These are phyloP conservation scores for Cercospora berteroae DNA, from an alignment of 2,329 filamentous ascomycete genomes.

Conservation along the genomic window DNA sequence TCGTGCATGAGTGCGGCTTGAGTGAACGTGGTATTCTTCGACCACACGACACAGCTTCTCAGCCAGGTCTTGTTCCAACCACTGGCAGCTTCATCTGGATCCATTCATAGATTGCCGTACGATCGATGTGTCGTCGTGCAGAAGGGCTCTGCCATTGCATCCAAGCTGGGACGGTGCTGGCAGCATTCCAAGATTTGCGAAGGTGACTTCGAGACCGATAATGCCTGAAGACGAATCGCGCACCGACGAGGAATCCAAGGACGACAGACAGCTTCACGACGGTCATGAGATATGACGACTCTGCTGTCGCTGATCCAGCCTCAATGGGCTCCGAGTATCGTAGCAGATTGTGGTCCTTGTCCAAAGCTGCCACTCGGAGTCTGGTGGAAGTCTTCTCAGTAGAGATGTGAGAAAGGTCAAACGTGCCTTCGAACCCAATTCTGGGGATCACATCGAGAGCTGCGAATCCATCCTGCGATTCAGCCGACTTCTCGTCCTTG, in stretches of 20 bases:
- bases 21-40: neutral
- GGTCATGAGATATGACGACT: conserved; percentile 21
- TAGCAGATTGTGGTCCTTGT: conserved; percentile 25
- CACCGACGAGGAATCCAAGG: conserved; percentile 21
- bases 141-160: conserved; percentile 12
- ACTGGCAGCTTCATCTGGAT: conserved; percentile 21
- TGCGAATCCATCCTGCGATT: conserved; percentile 8
- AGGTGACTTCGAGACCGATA: conserved; percentile 15
- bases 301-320: neutral
- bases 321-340: conserved; percentile 18
- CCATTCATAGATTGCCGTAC: conserved; percentile 18
- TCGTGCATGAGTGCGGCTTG: neutral
- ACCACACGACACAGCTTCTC: neutral
- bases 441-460: conserved; percentile 25
- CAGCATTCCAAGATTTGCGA: conserved; percentile 5
- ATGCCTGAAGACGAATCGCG: conserved; percentile 19
- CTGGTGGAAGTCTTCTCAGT: conserved; percentile 12
- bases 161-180: conserved; percentile 7
- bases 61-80: conserved; percentile 6
- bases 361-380: conserved; percentile 28
- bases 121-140: neutral
- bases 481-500: conserved; percentile 59
- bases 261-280: conserved; percentile 25
- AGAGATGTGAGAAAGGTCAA: conserved; percentile 18
- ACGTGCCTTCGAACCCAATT: conserved; percentile 29